Evolutionary conservation across 1,284 basidiomycete species (phyloP), one percentile per base, ranked within the genome.

Genomic region (Cryptococcus depauperatus): DNA sequence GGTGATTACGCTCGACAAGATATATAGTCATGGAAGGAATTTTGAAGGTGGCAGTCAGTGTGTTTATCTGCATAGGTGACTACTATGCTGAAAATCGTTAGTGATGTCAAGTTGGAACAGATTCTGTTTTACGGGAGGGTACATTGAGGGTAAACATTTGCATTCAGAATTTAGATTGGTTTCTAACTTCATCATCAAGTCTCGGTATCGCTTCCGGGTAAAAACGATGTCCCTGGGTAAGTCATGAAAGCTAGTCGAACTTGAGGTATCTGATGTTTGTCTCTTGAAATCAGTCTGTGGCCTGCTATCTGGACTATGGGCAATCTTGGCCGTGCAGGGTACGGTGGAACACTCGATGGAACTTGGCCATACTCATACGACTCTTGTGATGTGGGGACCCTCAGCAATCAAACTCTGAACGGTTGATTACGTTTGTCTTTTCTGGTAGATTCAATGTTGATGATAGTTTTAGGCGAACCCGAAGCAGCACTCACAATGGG

Each of bases 81-180:
- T 14, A 21, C 14, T 19, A 23, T 29, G 35, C 50, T 54, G 25
- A 50, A 25, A 34, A 11, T 10, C 23, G 1, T 6, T 40, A 61
- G 54, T 57, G 77, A 74, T 57, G 35, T 58, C 65, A 37, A 70
- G 66, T 34, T 93, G 90, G 90, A 93, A 92, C 71, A 86, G 90
- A 66, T 72, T 96, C 51, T 95, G 92, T 72, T 96, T 93, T 69
- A 93, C 84, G 3, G 92, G 66, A 9, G 64, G 90, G 1, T 90
- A 90, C 63, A 75, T 96, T 46, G 88, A 92, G 65, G 79, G 83
- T 14, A 16, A 18, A 43, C 28, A 5, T 10, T 14, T 18, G 22
- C 22, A 27, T 41, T n/a, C n/a, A 32, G 11, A 53, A 22, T 34
- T 25, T 13, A 14, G 6, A 1, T 11, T 5, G 10, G 8, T 16